Evolutionary conservation across 1,139 yeast species (phyloP).

Genomic region (Candida freyschussii): DNA sequence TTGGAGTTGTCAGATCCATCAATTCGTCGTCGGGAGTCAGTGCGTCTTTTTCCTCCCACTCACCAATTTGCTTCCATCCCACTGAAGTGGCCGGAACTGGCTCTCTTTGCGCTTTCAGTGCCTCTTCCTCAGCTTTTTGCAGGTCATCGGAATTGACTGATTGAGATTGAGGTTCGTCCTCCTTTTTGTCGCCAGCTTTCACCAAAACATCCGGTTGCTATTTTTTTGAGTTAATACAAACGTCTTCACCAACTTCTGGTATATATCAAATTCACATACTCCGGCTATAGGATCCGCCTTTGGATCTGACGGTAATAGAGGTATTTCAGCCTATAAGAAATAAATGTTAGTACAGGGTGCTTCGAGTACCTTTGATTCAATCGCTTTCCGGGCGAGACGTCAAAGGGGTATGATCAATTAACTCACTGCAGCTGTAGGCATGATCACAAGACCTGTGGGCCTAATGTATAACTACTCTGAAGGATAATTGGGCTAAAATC

Average conservation of each 20-base stretch:
- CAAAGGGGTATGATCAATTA: no score
- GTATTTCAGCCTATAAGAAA: constrained; percentile 7
- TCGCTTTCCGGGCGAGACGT: no score
- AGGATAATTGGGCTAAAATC: no score
- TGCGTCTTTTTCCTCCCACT: constrained; percentile 68
- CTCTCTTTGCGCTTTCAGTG: constrained; percentile 40
- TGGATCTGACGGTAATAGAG: constrained; percentile 15
- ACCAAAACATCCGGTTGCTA: constrained; percentile 21
- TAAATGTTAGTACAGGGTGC: constrained; percentile 3
- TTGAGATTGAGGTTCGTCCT: constrained; percentile 7
- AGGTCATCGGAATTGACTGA: constrained; percentile 15
- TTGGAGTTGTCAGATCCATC: constrained; percentile 60
- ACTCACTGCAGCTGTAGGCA: no score
- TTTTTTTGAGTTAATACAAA: constrained; percentile 2
- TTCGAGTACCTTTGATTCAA: no score
- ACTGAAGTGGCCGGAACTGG: constrained; percentile 62
- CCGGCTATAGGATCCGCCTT: constrained; percentile 11
- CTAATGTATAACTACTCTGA: no score
- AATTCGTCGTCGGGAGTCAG: constrained; percentile 68
- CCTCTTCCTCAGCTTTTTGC: constrained; percentile 28
- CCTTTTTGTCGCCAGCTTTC: constrained; percentile 8
- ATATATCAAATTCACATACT: constrained; percentile 9
- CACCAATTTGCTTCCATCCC: constrained; percentile 95
- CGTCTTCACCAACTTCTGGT: not conserved
- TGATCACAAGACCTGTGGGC: no score